These are phyloP conservation scores for Fragilariopsis cylindrus DNA, from an alignment of 108 stramenopile genomes.

Conservation along the genomic window DNA sequence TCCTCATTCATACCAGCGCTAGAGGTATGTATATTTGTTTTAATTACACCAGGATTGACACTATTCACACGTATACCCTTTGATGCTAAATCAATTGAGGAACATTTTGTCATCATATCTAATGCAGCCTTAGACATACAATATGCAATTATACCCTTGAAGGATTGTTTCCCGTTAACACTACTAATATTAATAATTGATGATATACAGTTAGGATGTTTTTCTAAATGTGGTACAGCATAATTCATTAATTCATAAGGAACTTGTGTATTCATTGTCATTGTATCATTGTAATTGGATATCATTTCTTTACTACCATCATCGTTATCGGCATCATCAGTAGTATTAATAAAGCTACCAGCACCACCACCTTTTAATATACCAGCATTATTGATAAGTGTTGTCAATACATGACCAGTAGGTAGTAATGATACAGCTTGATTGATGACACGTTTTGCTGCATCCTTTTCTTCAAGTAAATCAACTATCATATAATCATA, in stretches of 20 bases:
- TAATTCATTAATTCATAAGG: constrained; percentile 63
- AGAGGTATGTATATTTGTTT: constrained; percentile 54
- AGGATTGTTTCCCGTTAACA: constrained; percentile 70
- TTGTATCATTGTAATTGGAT: constrained; percentile 53
- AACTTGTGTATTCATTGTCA: constrained; percentile 55
- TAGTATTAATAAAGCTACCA: constrained; percentile 2
- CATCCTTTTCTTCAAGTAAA: constrained; percentile 33
- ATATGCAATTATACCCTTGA: constrained; percentile 53
- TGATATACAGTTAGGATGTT: constrained; percentile 16
- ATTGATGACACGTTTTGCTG: constrained; percentile 40
- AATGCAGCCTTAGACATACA: constrained; percentile 73
- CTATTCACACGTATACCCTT: constrained; percentile 63
- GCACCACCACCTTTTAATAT: constrained; percentile 54
- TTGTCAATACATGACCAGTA: constrained; percentile 35
- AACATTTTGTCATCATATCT: constrained; percentile 63
- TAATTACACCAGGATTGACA: constrained; percentile 72
- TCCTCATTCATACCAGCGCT: constrained; percentile 50
- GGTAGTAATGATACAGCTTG: constrained; percentile 40
- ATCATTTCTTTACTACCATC: neutral
- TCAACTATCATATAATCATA: constrained; percentile 53
- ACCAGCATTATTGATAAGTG: constrained; percentile 61
- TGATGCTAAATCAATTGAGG: constrained; percentile 60
- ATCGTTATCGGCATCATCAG: constrained; percentile 23
- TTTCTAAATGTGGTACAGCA: constrained; percentile 58
- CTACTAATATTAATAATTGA: constrained; percentile 67